Percentiles rank a stretch among this genome's conserved stretches.
phyloP scores from a whole-genome alignment of 176 grass and related monocot species.

The Oryza brachyantha region DNA sequence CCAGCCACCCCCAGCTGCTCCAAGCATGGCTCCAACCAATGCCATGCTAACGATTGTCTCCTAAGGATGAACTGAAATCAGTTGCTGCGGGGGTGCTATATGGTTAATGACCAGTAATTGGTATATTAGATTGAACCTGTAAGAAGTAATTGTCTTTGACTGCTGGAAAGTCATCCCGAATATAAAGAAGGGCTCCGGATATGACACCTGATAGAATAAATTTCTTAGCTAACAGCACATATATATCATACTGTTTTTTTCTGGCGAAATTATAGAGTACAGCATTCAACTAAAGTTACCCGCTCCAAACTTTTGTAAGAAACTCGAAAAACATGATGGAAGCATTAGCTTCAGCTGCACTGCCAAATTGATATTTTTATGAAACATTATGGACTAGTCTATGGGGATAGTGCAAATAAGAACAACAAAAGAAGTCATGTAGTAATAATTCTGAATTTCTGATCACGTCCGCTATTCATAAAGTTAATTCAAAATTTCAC shows the following conservation, averaged over 20 bases:
- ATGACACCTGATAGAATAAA: constrained; percentile 68
- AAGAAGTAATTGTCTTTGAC: constrained; percentile 73
- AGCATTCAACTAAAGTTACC: background rate
- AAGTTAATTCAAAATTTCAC: background rate
- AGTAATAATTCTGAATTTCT: background rate
- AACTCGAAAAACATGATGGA: background rate
- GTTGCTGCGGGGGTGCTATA: background rate
- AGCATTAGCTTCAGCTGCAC: background rate
- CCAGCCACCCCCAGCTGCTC: constrained; percentile 85
- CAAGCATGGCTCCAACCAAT: constrained; percentile 78
- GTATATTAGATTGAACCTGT: constrained; percentile 54
- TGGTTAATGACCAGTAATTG: background rate
- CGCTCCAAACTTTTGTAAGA: background rate
- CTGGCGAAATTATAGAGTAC: background rate
- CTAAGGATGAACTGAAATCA: constrained; percentile 45
- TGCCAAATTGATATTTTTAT: background rate
- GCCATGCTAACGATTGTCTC: constrained; percentile 99
- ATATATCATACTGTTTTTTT: background rate
- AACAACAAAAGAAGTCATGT: background rate
- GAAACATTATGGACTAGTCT: background rate
- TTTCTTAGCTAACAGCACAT: constrained; percentile 10
- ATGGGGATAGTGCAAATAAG: background rate
- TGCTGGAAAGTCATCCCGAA: constrained; percentile 78
- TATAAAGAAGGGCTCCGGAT: constrained; percentile 91
- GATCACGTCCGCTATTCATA: background rate